phyloP scores from a whole-genome alignment of 1,284 basidiomycete species.

The Leucoagaricus sp. region DNA sequence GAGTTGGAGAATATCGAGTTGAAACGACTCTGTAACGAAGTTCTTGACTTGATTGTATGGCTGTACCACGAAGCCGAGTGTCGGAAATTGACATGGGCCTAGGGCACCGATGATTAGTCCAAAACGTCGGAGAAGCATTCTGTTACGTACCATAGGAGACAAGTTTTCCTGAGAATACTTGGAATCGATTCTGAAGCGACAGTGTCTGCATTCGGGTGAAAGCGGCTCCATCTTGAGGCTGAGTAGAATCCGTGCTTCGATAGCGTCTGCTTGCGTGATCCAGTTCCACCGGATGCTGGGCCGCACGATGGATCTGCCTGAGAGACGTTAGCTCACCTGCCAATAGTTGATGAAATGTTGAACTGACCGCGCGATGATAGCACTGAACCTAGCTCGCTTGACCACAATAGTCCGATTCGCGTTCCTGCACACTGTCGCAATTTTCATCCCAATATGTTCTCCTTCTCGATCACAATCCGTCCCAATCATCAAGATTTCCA shows the following conservation, averaged over 20 bases:
- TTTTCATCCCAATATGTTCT: conserved; percentile 94
- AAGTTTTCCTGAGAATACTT: conserved; percentile 49
- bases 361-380: conserved; percentile 94
- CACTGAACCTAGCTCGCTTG: conserved; percentile 91
- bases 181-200: conserved; percentile 66
- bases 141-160: conserved; percentile 63
- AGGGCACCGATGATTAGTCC: conserved; percentile 14
- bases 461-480: conserved; percentile 99
- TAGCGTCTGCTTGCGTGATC: conserved; percentile 90
- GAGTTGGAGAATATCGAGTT: too few relatives aligned
- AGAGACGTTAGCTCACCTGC: conserved; percentile 5
- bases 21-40: conserved; percentile 92
- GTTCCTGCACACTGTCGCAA: conserved; percentile 74
- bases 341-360: background rate
- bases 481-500: conserved; percentile 96
- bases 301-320: conserved; percentile 96
- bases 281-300: conserved; percentile 84
- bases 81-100: conserved; percentile 99
- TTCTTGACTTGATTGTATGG: conserved; percentile 89
- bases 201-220: conserved; percentile 93
- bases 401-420: conserved; percentile 76
- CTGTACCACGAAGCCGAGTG: conserved; percentile 96
- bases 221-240: conserved; percentile 94
- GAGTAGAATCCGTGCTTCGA: conserved; percentile 86
- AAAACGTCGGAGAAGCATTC: background rate